Base-by-base conservation (phyloP, 208 protist genomes). In the Crithidia brevicula region DNA sequence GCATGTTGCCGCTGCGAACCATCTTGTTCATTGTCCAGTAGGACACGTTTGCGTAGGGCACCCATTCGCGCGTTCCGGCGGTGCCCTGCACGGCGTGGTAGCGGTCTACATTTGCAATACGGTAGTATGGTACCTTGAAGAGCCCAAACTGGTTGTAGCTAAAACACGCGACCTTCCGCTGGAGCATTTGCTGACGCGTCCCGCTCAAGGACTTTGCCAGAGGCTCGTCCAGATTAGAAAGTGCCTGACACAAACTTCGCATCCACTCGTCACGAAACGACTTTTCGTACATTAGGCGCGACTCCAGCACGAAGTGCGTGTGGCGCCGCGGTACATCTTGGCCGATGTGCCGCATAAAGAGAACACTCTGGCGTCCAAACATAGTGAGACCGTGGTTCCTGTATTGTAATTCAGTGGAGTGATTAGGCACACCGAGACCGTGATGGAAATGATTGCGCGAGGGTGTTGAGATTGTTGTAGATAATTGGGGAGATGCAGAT, bases 1-100 rank as follows among this genome's bases (percentile, higher is more conserved):
- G 76, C 47, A 97, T 70, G 60, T 94, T 91, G 42, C 92, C 92
- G 47, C 69, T 72, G 27, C 92, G 85, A 22, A 95, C 86, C 72
- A 95, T 83, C 76, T 95, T 93, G 77, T 97, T 95, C 89, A 94
- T 94, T 18, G 89, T 95, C 88, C 89, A 95, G 28, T 77, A 91
- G 0, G 92, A 97, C 27, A 97, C 75, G 65, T 97, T 97, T 20
- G 82, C 85, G 67, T 94, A 94, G 47, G 87, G 87, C 54, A 97
- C 89, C 89, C 92, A 97, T 58, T 97, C 89, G 34, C 92, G 79
- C 20, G 92, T 97, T 31, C 92, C 92, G 1, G 79, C 56, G 33
- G 80, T 76, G 50, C 92, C 92, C 42, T 92, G 85, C 30, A 89
- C 81, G 5, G 89, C 92, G 69, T 97, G 65, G 57, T 93, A 91